Base-by-base conservation (phyloP, 2,329 filamentous ascomycete genomes). In the Cordyceps tenuipes region DNA sequence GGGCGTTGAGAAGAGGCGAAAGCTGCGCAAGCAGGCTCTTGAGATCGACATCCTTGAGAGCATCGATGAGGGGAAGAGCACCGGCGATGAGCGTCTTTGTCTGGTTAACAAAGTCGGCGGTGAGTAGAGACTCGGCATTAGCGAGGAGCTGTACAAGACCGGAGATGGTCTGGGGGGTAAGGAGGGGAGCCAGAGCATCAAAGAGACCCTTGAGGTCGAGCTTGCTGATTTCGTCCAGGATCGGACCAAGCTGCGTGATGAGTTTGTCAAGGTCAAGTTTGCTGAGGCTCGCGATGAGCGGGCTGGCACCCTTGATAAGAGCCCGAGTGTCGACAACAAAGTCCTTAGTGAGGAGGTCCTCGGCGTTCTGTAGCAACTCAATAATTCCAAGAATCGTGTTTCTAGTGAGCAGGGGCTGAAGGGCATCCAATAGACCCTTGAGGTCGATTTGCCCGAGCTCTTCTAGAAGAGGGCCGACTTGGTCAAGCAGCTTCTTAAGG, bases 351-450 rank as follows among this genome's bases (percentile, higher is more conserved):
- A 72, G 61, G 0, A 72, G 66, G 3, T 63, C 46, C 54, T 70
- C 64, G 0, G 72, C 68, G 41, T 75, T 68, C 8, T 69, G 66
- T 5, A 75, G 66, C 0, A 76, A 61, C 9, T 69, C 69, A 8
- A 75, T 63, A n/a, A 73, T 63, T 5, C 70, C 68, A 1, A 70
- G 65, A 36, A 73, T 64, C 0, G 68, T 68, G 1, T 72, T 66
- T 39, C 66, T 66, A 0, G 69, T 72, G 1, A 73, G 67, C 1
- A 73, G 59, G 0, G 71, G 71, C 7, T 64, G 60, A 0, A 73
- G 51, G 2, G 71, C 63, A 0, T 67, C 62, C 0, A 73, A 36
- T 0, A 73, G 60, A 1, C 68, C 66, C 9, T 68, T 54, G 0
- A 73, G 63, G 36, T 73, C 68, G 19, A 73, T 62, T 54, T 72